Evolutionary conservation across 371 early-diverging fungal genomes (phyloP).

Genomic region (Blakeslea trispora): DNA sequence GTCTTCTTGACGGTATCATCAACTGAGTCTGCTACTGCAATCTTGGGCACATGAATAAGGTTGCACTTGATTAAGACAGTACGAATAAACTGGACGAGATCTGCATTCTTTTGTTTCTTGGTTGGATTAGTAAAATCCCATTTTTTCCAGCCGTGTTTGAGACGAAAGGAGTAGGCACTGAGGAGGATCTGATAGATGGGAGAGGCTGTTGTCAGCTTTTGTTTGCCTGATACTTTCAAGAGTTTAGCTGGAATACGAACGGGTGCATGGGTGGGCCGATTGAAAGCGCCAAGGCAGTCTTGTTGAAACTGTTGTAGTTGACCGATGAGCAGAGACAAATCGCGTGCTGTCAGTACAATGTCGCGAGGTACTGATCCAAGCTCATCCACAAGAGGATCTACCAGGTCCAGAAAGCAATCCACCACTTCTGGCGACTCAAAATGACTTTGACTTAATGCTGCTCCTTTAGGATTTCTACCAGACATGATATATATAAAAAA

Average conservation of each 20-base stretch:
- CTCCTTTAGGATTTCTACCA: slow-evolving; percentile 38
- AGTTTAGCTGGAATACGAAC: slow-evolving; percentile 64
- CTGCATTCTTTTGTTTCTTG: slow-evolving; percentile 44
- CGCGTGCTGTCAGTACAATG: slow-evolving; percentile 47
- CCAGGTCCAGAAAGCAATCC: slow-evolving; percentile 48
- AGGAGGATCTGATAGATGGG: slow-evolving; percentile 54
- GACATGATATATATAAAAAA: too few relatives aligned
- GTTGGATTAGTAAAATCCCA: slow-evolving; percentile 59
- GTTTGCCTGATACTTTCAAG: slow-evolving; percentile 47
- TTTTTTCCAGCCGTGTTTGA: slow-evolving; percentile 44
- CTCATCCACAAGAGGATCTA: slow-evolving; percentile 41
- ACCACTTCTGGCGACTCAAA: slow-evolving; percentile 46
- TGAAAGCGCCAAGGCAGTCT: slow-evolving; percentile 55
- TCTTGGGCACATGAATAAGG: slow-evolving; percentile 41
- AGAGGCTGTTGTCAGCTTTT: slow-evolving; percentile 24
- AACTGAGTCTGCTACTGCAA: slow-evolving; percentile 55
- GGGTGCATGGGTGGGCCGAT: slow-evolving; percentile 30
- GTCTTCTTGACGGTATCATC: slow-evolving; percentile 39
- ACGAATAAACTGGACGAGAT: slow-evolving; percentile 52
- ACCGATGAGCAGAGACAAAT: slow-evolving; percentile 56
- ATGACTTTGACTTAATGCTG: slow-evolving; percentile 41
- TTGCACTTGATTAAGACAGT: slow-evolving; percentile 34
- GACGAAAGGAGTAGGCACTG: slow-evolving; percentile 56
- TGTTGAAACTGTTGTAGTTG: slow-evolving; percentile 69
- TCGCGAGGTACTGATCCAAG: slow-evolving; percentile 34